These are phyloP conservation scores for Hymenoscyphus linearis DNA, from an alignment of 2,329 filamentous ascomycete genomes.

Conservation along the genomic window DNA sequence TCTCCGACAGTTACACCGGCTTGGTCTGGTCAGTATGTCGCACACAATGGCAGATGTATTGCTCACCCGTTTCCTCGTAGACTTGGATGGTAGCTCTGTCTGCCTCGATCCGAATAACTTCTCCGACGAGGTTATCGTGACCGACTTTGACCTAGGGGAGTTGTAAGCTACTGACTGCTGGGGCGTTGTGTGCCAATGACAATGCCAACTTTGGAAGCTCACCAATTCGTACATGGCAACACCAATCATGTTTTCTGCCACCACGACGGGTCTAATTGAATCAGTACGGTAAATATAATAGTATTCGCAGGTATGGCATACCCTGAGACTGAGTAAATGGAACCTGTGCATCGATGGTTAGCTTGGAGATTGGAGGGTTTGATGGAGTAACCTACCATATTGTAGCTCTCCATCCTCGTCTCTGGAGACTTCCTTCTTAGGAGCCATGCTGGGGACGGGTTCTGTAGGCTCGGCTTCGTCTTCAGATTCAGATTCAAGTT, in stretches of 20 bases:
- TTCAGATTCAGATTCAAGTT: not conserved
- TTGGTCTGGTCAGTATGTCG: constrained; percentile 36
- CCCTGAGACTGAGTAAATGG: constrained; percentile 68
- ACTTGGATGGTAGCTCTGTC: constrained; percentile 98
- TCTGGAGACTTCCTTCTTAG: constrained; percentile 35
- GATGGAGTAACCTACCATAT: constrained; percentile 42
- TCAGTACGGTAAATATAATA: constrained; percentile 4
- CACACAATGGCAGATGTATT: not conserved
- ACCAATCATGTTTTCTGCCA: constrained; percentile 97
- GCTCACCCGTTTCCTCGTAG: constrained; percentile 93
- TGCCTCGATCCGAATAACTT: constrained; percentile 95
- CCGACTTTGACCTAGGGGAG: constrained; percentile 74
- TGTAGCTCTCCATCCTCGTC: constrained; percentile 45
- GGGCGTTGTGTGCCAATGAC: constrained; percentile 39
- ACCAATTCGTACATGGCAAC: constrained; percentile 99
- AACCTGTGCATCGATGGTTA: constrained; percentile 37
- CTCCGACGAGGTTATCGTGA: constrained; percentile 85
- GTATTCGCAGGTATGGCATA: constrained; percentile 30
- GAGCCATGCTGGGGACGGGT: constrained; percentile 33
- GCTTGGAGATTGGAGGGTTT: constrained; percentile 12
- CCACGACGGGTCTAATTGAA: constrained; percentile 72
- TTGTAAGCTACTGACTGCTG: constrained; percentile 15
- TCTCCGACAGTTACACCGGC: constrained; percentile 95
- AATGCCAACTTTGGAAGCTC: constrained; percentile 7
- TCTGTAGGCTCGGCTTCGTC: constrained; percentile 13